Conservation (phyloP, 1,284 basidiomycete species). For the Ustilago esculenta region DNA sequence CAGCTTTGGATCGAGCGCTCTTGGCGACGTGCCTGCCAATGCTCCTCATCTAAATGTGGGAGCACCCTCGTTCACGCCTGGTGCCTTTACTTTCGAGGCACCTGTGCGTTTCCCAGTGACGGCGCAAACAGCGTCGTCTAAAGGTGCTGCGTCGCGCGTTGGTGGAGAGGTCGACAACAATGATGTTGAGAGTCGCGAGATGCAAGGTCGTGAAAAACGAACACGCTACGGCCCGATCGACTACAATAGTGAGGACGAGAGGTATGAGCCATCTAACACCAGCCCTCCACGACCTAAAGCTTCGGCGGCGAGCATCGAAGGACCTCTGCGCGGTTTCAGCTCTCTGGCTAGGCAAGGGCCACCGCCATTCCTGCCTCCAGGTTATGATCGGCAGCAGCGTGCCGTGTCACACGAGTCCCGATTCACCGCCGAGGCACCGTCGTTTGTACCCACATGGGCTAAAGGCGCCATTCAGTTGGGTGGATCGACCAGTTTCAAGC, state of each 20-base stretch:
- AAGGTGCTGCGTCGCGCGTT: not conserved
- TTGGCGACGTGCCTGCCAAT: constrained; percentile 22
- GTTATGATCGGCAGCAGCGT: constrained; percentile 20
- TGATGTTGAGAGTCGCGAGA: constrained; percentile 11
- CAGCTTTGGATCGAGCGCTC: constrained; percentile 49
- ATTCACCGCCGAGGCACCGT: constrained; percentile 47
- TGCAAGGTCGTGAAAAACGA: constrained; percentile 56
- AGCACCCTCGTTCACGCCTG: constrained; percentile 56
- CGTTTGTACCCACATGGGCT: constrained; percentile 54
- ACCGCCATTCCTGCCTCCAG: constrained; percentile 43
- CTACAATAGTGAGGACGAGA: constrained; percentile 33
- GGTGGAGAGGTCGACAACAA: not conserved
- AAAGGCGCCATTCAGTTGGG: constrained; percentile 5
- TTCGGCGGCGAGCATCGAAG: constrained; percentile 57
- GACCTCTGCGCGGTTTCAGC: constrained; percentile 46
- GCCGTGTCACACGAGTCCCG: constrained; percentile 32
- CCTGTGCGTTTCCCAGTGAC: constrained; percentile 34
- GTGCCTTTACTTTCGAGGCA: constrained; percentile 55
- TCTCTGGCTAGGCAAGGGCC: constrained; percentile 30
- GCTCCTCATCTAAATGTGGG: constrained; percentile 50
- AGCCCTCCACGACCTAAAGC: constrained; percentile 45
- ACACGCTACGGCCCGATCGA: constrained; percentile 42
- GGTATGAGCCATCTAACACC: constrained; percentile 6
- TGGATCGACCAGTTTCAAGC: constrained; percentile 24
- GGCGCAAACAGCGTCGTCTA: not conserved